These are phyloP conservation scores for Colletotrichum sp. DNA, from an alignment of 2,329 filamentous ascomycete genomes.

Conservation along the genomic window DNA sequence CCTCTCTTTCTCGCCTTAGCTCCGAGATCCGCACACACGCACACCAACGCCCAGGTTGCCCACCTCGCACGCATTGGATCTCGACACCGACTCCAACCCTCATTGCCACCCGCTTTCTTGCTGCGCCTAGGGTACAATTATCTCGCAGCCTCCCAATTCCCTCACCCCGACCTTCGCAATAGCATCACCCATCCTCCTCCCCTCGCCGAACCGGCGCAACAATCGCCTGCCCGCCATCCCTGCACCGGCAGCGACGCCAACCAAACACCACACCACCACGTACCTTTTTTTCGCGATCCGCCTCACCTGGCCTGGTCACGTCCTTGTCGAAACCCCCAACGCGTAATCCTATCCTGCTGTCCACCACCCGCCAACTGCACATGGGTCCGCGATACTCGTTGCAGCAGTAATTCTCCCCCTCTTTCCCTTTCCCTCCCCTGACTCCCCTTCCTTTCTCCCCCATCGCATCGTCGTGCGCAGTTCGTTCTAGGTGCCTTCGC, in stretches of 20 bases:
- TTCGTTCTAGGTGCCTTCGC: not conserved
- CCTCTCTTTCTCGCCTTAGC: not conserved
- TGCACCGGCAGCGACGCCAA: slow-evolving; percentile 1
- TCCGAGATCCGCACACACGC: not conserved
- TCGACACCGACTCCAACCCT: not conserved
- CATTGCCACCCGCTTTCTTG: slow-evolving; percentile 7
- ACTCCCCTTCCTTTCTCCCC: not conserved
- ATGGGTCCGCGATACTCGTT: slow-evolving; percentile 18
- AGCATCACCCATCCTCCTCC: slow-evolving; percentile 3
- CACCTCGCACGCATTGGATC: not conserved
- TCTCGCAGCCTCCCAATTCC: not conserved
- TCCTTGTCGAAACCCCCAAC: not conserved
- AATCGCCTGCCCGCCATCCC: not conserved
- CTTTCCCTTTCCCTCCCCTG: not conserved
- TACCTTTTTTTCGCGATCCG: slow-evolving; percentile 17
- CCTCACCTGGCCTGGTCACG: slow-evolving; percentile 7
- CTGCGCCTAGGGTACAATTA: not conserved
- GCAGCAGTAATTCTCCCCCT: not conserved
- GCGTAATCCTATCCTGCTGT: slow-evolving; percentile 1
- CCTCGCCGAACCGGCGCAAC: not conserved
- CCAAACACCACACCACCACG: slow-evolving; percentile 4
- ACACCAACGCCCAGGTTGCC: not conserved
- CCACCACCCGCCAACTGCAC: not conserved
- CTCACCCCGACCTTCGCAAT: not conserved
- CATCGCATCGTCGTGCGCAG: not conserved